Evolutionary conservation across 2,329 filamentous ascomycete genomes (phyloP).

Genomic region (Xylaria multiplex): DNA sequence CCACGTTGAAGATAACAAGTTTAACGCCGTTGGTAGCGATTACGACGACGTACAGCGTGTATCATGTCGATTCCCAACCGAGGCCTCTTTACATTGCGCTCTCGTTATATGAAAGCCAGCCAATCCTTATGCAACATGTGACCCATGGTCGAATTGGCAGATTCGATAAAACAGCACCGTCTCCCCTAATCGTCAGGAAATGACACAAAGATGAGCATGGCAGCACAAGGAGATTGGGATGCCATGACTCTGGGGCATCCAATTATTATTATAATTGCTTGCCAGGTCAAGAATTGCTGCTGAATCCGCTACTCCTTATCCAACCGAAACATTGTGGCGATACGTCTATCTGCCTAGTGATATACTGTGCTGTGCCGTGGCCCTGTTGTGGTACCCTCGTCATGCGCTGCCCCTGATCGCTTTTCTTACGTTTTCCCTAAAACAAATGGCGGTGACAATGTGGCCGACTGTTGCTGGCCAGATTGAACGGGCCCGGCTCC

Average conservation of each 20-base stretch:
- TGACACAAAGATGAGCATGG: conserved; percentile 12
- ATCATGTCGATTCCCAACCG: conserved; percentile 7
- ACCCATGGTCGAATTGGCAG: conserved; percentile 14
- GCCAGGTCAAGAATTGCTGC: conserved; percentile 6
- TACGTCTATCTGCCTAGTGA: not conserved
- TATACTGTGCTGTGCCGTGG: conserved; percentile 3
- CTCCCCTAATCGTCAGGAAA: conserved; percentile 11
- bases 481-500: conserved; percentile 40
- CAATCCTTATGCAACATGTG: conserved; percentile 25
- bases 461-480: conserved; percentile 46
- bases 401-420: conserved; percentile 31
- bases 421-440: conserved; percentile 17
- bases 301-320: conserved; percentile 6
- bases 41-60: conserved; percentile 14
- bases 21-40: not conserved
- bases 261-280: conserved; percentile 31
- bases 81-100: not conserved
- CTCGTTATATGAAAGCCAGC: conserved; percentile 19
- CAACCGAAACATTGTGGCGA: conserved; percentile 14
- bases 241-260: conserved; percentile 15
- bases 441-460: conserved; percentile 50
- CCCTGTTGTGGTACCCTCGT: conserved; percentile 1
- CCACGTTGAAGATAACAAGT: conserved; percentile 25
- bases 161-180: conserved; percentile 12
- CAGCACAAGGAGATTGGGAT: conserved; percentile 22